Evolutionary conservation across 2,329 filamentous ascomycete species (phyloP).

Genomic region (Neofusicoccum cordaticola): DNA sequence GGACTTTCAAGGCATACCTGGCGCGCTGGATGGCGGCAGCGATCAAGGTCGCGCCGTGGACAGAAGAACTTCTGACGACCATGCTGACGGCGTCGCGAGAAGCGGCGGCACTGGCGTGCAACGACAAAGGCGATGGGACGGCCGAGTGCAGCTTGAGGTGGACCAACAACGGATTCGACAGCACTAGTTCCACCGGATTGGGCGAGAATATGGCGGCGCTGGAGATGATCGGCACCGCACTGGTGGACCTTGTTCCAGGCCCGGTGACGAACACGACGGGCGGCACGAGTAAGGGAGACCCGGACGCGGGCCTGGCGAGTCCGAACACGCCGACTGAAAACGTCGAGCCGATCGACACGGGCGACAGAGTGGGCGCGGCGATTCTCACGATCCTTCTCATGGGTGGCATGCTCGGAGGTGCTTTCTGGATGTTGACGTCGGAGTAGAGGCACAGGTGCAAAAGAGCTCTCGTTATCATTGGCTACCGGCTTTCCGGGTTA

Average conservation of each 20-base stretch:
- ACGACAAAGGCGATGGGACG: slow-evolving; percentile 48
- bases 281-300: slow-evolving; percentile 49
- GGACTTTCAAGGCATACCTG: slow-evolving; percentile 69
- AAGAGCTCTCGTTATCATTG: not conserved
- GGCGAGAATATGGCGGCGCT: slow-evolving; percentile 54
- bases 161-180: slow-evolving; percentile 54
- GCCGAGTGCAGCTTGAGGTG: slow-evolving; percentile 63
- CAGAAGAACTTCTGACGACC: slow-evolving; percentile 53
- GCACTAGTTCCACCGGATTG: slow-evolving; percentile 41
- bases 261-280: slow-evolving; percentile 51
- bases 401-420: not conserved
- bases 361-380: slow-evolving; percentile 41
- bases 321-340: slow-evolving; percentile 18
- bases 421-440: slow-evolving; percentile 23
- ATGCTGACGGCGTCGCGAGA: slow-evolving; percentile 54
- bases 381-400: slow-evolving; percentile 19
- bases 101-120: slow-evolving; percentile 62
- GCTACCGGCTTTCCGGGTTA: too few relatives aligned
- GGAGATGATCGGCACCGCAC: slow-evolving; percentile 47
- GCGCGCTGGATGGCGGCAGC: slow-evolving; percentile 63
- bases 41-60: slow-evolving; percentile 60
- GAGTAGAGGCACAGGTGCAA: not conserved
- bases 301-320: slow-evolving; percentile 27
- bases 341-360: slow-evolving; percentile 30
- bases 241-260: slow-evolving; percentile 30